Evolutionary conservation across 1,284 basidiomycete species (phyloP), one percentile per base, ranked within the genome.

Genomic region (Trichosporon faecale): DNA sequence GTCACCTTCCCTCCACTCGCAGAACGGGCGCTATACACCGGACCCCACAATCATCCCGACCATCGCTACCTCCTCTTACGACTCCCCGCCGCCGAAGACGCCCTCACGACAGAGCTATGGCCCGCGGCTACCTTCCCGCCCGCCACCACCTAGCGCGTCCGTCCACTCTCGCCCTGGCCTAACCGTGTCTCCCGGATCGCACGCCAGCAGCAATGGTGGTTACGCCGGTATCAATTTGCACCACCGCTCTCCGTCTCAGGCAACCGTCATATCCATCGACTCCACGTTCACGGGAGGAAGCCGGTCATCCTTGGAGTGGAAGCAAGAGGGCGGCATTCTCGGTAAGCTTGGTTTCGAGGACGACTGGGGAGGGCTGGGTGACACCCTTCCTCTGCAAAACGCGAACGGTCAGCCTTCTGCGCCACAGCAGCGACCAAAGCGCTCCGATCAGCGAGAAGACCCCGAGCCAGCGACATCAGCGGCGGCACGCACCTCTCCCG

Each of bases 261-360:
- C 44, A 1, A 71, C 72, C 1, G 72, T 73, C 57, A 69, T 73
- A 16, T 71, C 69, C 18, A 29, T 73, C 25, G 63, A 57, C 66
- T 71, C 69, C 63, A 71, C 72, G 1, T 71, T 71, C 23, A 72
- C 68, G 2, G 71, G 65, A 1, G 61, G 35, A 9, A 70, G 65
- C 21, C 29, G 44, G 2, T 66, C 35, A 3, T 71, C 70, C 2
- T 16, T 21, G 16, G 65, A 70, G 21, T 74, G 73, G 73, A 70
- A 64, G 29, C 46, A 68, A 40, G 70, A 72, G 14, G 73, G 73
- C 25, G 73, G 73, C 2, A 67, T 72, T 4, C 33, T 74, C 5
- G 73, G 73, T 35, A 70, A 72, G 68, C 66, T 74, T 27, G 37
- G 40, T 14, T 74, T 74, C 46, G 73, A 74, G 52, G 37, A 65